Evolutionary conservation across 257 asterid species (phyloP).

Genomic region (Perilla frutescens): DNA sequence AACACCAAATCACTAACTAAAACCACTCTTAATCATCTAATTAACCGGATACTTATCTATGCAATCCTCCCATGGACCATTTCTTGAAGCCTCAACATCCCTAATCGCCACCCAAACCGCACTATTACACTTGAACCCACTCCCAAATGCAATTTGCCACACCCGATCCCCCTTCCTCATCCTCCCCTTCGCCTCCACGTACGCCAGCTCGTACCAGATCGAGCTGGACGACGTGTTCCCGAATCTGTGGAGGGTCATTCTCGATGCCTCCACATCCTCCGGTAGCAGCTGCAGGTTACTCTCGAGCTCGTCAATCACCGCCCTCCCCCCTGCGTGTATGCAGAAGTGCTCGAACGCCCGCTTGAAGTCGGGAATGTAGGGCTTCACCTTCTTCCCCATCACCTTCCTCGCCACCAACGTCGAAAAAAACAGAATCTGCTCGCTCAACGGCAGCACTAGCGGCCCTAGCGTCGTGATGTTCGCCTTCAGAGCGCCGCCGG

Average conservation of each 20-base stretch:
- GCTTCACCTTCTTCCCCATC: constrained; percentile 49
- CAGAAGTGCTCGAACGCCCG: constrained; percentile 78
- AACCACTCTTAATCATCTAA: too few relatives aligned
- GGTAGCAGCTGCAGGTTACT: constrained; percentile 65
- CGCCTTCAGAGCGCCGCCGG: constrained; percentile 68
- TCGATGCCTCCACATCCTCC: constrained; percentile 68
- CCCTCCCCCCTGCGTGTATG: constrained; percentile 84
- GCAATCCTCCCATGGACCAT: constrained; percentile 77
- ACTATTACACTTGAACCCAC: constrained; percentile 78
- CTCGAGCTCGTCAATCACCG: constrained; percentile 81
- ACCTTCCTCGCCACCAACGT: constrained; percentile 49
- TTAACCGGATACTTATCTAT: constrained; percentile 60
- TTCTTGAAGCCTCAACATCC: constrained; percentile 49
- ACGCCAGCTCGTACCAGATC: constrained; percentile 79
- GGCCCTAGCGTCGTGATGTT: constrained; percentile 74
- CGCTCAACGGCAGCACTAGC: constrained; percentile 63
- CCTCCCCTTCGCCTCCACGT: constrained; percentile 71
- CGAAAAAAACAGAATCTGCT: constrained; percentile 62
- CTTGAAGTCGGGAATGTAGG: constrained; percentile 68
- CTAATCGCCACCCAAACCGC: constrained; percentile 76
- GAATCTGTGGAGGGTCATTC: constrained; percentile 74
- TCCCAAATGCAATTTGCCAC: constrained; percentile 86
- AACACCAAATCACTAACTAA: neutral
- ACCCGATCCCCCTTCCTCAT: constrained; percentile 59
- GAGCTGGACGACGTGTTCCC: constrained; percentile 88